Percentiles rank a stretch among this genome's conserved stretches.
Conservation (phyloP, 192 early-diverging fungal species). For the Cetraspora pellucida region DNA sequence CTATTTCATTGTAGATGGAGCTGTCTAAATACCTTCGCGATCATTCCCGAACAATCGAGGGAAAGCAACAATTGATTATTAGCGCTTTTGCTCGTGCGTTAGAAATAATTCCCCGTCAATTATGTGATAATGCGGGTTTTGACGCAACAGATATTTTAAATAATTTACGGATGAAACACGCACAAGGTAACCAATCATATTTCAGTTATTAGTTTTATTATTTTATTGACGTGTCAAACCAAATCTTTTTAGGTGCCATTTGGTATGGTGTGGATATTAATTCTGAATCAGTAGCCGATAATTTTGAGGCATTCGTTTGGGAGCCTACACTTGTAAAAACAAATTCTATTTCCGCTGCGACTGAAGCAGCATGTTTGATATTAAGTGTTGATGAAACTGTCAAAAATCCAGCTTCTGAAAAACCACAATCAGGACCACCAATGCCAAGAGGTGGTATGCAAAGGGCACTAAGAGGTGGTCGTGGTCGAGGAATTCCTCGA, state of each 20-base stretch:
- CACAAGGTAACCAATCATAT: slow-evolving; percentile 51
- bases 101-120: slow-evolving; percentile 97
- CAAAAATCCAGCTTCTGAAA: slow-evolving; percentile 84
- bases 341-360: slow-evolving; percentile 90
- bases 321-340: slow-evolving; percentile 98
- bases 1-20: slow-evolving; percentile 72
- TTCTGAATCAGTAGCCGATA: slow-evolving; percentile 83
- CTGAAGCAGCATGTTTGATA: slow-evolving; percentile 95
- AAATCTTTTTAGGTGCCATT: slow-evolving; percentile 50
- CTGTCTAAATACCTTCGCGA: slow-evolving; percentile 92
- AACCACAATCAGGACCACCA: slow-evolving; percentile 63
- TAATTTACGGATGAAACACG: slow-evolving; percentile 93
- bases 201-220: too few species aligned
- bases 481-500: slow-evolving; percentile 69
- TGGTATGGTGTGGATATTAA: slow-evolving; percentile 97
- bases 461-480: slow-evolving; percentile 54
- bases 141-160: slow-evolving; percentile 98
- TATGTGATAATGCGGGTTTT: slow-evolving; percentile 98
- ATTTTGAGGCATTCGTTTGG: slow-evolving; percentile 95
- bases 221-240: too few species aligned
- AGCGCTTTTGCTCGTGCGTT: slow-evolving; percentile 92
- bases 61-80: slow-evolving; percentile 98
- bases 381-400: slow-evolving; percentile 97
- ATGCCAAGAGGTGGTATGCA: slow-evolving; percentile 54
- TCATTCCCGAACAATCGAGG: slow-evolving; percentile 90